Base-by-base conservation (phyloP, 2,329 filamentous ascomycete genomes). In the Remersonia thermophila region DNA sequence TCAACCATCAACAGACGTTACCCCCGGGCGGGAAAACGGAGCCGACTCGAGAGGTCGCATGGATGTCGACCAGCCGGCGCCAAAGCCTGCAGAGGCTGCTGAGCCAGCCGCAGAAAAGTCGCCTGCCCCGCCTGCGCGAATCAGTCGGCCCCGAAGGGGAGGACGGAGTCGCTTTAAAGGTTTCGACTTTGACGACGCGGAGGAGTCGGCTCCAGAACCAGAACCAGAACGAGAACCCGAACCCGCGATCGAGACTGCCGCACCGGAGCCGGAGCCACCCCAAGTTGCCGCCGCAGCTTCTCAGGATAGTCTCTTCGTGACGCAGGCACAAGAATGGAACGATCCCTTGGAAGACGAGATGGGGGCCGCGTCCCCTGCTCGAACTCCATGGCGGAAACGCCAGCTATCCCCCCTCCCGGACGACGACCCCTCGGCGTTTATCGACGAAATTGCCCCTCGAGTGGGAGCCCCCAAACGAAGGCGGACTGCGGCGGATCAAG, bases 391-490 rank as follows among this genome's bases (percentile, higher is more conserved):
- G 55, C 60, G 63, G 20, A 76, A 76, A 48, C 58, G 71, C 16
- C 53, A 51, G 2, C 60, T 62, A 3, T 59, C 63, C 2, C 57
- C 60, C 4, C 44, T 62, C 0, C 55, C 54, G 1, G 58, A 54
- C 8, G 45, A 66, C 10, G 52, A 55, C 34, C 60, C 73, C 7
- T 43, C 43, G 36, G 71, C 80, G 30, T 58, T 81, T 7, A 73
- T 89, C 55, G 77, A 85, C 11, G 67, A 71, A 15, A 71, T 94
- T 37, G 76, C 87, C 2, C 83, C 86, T 0, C 83, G 79, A 1
- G 77, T 83, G 3, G 76, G 80, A 18, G 77, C 77, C 4, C 73
- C 86, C 52, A 96, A 93, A 55, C 75, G 78, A n/a, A 77, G 81
- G 15, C 77, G 80, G 17, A 65, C 83, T 14, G 77, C 73, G 42